A percentile compares a stretch with the other conserved stretches of the same genome.
phyloP scores from a whole-genome alignment of 306 rosid genomes.

The Medicago ruthenica region DNA sequence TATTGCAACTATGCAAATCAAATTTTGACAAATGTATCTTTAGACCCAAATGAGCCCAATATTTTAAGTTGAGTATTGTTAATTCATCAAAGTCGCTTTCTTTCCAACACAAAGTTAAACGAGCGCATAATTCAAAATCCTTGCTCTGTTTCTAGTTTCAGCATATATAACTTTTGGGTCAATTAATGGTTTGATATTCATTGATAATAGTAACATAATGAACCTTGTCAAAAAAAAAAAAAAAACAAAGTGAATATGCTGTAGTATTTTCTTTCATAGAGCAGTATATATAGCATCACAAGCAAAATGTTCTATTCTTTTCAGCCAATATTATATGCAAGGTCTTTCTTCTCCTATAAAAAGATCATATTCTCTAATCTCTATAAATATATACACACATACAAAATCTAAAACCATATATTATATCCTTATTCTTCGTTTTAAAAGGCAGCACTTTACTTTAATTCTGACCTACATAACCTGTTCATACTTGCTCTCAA shows the following conservation, averaged over 20 bases:
- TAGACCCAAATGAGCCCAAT: too few relatives aligned
- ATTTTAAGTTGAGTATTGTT: too few relatives aligned
- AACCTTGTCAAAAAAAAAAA: background rate
- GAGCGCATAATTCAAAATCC: background rate
- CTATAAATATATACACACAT: background rate
- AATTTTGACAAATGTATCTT: too few relatives aligned
- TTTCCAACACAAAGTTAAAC: background rate
- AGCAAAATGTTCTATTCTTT: background rate
- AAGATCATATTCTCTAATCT: background rate
- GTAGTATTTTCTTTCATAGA: constrained; percentile 25
- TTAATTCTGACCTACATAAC: too few relatives aligned
- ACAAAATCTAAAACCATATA: background rate
- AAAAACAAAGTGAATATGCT: constrained; percentile 32
- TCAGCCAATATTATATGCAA: background rate
- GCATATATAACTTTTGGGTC: constrained; percentile 37
- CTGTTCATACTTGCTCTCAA: too few relatives aligned
- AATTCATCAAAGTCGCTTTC: background rate
- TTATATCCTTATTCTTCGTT: background rate
- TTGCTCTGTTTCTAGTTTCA: constrained; percentile 39
- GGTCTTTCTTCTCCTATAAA: background rate
- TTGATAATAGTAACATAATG: background rate
- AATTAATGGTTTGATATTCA: constrained; percentile 2
- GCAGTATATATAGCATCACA: background rate
- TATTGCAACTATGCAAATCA: too few relatives aligned
- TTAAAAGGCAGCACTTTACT: background rate